A percentile compares a stretch with the other conserved stretches of the same genome.
Evolutionary conservation across 2,329 filamentous ascomycete genomes (phyloP).

Genomic region (Penicillium frequentans): DNA sequence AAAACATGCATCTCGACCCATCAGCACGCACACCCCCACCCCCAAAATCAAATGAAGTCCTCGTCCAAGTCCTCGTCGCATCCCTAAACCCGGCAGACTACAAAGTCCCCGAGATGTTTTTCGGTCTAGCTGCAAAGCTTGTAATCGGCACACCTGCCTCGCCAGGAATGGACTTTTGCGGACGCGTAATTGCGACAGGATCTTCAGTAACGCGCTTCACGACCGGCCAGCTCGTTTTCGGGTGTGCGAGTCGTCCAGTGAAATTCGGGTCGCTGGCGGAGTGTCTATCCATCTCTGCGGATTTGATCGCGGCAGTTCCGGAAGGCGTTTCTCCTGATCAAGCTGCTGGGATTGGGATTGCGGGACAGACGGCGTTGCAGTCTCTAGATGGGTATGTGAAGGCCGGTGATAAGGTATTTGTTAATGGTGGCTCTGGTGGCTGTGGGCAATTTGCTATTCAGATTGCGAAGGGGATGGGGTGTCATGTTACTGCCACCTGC

Average conservation of each 20-base stretch:
- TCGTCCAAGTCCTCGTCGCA: slow-evolving; percentile 56
- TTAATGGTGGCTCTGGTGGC: slow-evolving; percentile 66
- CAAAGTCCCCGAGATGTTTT: slow-evolving; percentile 56
- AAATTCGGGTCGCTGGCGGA: slow-evolving; percentile 48
- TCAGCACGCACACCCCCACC: slow-evolving; percentile 44
- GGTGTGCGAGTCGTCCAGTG: slow-evolving; percentile 31
- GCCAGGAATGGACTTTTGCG: slow-evolving; percentile 54
- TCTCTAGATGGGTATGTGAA: slow-evolving; percentile 49
- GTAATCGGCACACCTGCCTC: slow-evolving; percentile 46
- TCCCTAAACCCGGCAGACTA: slow-evolving; percentile 65
- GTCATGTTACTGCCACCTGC: slow-evolving; percentile 60
- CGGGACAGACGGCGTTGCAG: slow-evolving; percentile 52
- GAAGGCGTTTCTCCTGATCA: slow-evolving; percentile 43
- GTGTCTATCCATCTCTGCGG: slow-evolving; percentile 39
- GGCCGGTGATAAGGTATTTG: slow-evolving; percentile 58
- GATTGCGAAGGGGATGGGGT: slow-evolving; percentile 62
- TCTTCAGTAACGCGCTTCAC: slow-evolving; percentile 30
- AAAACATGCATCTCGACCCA: slow-evolving; percentile 51
- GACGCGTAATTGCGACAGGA: slow-evolving; percentile 43
- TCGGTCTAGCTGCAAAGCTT: slow-evolving; percentile 39
- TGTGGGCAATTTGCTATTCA: slow-evolving; percentile 62
- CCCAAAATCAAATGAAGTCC: slow-evolving; percentile 47
- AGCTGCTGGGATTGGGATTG: slow-evolving; percentile 47
- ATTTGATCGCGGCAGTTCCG: slow-evolving; percentile 43
- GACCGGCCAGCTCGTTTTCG: slow-evolving; percentile 50